A percentile compares a stretch with the other conserved stretches of the same genome.
Conservation (phyloP, 768 basidiomycete species). For the Boletus rex-veris region DNA sequence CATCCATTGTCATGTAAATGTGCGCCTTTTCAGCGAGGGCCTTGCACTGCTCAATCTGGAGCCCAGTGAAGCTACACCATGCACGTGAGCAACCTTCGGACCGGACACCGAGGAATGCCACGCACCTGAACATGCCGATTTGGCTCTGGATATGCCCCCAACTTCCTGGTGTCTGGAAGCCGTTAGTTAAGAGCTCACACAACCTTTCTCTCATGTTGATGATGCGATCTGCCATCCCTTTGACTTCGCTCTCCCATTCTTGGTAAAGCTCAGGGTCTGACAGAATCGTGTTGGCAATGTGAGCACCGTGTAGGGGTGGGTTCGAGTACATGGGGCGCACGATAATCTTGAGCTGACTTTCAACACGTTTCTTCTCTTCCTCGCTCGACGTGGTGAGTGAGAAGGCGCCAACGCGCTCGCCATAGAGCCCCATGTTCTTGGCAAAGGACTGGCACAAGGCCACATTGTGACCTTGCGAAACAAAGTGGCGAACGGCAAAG, state of each 20-base stretch:
- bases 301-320: constrained; percentile 88
- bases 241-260: constrained; percentile 90
- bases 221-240: constrained; percentile 93
- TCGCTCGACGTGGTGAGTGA: constrained; percentile 69
- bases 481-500: constrained; percentile 93
- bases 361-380: constrained; percentile 81
- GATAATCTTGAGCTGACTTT: constrained; percentile 93
- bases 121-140: constrained; percentile 96
- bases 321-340: constrained; percentile 98
- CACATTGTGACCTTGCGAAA: constrained; percentile 83
- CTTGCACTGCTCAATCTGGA: constrained; percentile 75
- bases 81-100: background rate
- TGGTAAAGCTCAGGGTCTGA: constrained; percentile 67
- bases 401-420: constrained; percentile 97
- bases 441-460: constrained; percentile 95
- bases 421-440: constrained; percentile 99
- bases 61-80: constrained; percentile 72
- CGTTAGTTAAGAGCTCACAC: constrained; percentile 71
- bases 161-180: constrained; percentile 85
- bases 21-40: constrained; percentile 83
- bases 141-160: constrained; percentile 96
- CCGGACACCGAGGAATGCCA: constrained; percentile 1
- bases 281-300: constrained; percentile 82
- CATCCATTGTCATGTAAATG: constrained; percentile 92
- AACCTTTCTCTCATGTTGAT: constrained; percentile 88